Evolutionary conservation across 331 rosid genomes (phyloP).

Genomic region (Malus hybrid): DNA sequence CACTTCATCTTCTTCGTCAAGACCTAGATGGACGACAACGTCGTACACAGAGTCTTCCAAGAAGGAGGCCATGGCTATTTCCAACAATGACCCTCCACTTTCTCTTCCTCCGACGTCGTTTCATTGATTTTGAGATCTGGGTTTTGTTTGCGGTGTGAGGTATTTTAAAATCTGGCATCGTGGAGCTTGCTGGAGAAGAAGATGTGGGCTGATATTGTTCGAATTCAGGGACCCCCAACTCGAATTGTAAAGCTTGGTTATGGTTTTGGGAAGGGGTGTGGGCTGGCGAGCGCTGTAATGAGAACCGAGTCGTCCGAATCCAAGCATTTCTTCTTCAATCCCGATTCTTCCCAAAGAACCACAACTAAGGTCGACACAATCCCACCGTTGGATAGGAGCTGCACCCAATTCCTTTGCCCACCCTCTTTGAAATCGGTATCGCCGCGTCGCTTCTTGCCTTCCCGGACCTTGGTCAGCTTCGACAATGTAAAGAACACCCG

Average conservation of each 20-base stretch:
- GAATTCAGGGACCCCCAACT: too few relatives aligned
- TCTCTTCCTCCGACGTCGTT: conserved; percentile 38
- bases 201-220: too few relatives aligned
- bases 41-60: conserved; percentile 93
- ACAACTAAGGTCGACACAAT: conserved; percentile 60
- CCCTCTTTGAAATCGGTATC: conserved; percentile 84
- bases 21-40: conserved; percentile 66
- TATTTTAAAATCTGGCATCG: too few relatives aligned
- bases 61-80: conserved; percentile 93
- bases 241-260: too few relatives aligned
- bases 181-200: too few relatives aligned
- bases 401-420: conserved; percentile 93
- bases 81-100: conserved; percentile 86
- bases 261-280: too few relatives aligned
- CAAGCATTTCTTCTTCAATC: conserved; percentile 59
- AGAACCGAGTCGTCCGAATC: conserved; percentile 56
- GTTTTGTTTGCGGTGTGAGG: too few relatives aligned
- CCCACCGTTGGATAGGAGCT: conserved; percentile 72
- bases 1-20: not conserved
- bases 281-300: conserved; percentile 38
- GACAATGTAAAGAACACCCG: conserved; percentile 82
- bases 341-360: conserved; percentile 43
- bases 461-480: conserved; percentile 65
- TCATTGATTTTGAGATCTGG: too few relatives aligned
- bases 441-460: conserved; percentile 50